Conservation (phyloP, 2,329 filamentous ascomycete genomes). For the Fusarium vanettenii region DNA sequence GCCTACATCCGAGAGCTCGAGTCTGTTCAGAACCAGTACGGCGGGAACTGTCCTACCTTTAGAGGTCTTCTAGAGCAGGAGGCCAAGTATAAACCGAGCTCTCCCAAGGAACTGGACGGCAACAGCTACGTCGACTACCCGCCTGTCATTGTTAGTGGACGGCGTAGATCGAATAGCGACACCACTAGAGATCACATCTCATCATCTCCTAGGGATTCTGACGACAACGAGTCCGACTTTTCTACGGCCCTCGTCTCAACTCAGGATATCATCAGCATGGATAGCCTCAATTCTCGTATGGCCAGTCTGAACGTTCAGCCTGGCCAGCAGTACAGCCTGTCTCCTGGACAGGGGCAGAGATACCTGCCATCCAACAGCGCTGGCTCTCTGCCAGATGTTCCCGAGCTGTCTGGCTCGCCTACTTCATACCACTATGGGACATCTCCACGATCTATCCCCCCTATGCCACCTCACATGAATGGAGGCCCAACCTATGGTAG, state of each 20-base stretch:
- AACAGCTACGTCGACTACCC: constrained; percentile 56
- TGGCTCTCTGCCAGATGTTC: constrained; percentile 34
- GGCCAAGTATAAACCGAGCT: constrained; percentile 44
- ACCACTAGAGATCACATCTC: constrained; percentile 47
- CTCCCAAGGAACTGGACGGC: constrained; percentile 52
- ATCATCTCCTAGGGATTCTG: constrained; percentile 54
- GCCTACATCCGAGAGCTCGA: constrained; percentile 72
- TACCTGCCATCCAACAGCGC: constrained; percentile 51
- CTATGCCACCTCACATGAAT: constrained; percentile 44
- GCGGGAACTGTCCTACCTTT: constrained; percentile 60
- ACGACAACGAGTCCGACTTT: constrained; percentile 46
- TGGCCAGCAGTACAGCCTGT: constrained; percentile 50
- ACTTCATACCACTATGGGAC: constrained; percentile 46
- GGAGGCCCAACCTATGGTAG: constrained; percentile 48
- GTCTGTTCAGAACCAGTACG: constrained; percentile 57
- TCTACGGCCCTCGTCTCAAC: constrained; percentile 65
- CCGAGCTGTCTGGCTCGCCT: constrained; percentile 50
- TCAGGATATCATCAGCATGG: constrained; percentile 62
- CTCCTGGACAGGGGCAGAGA: constrained; percentile 48
- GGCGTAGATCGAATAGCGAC: constrained; percentile 49
- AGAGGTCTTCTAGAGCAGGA: constrained; percentile 64
- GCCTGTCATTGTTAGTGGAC: constrained; percentile 53
- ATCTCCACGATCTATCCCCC: constrained; percentile 55
- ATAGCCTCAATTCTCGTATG: constrained; percentile 56
- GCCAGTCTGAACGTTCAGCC: constrained; percentile 54